Conservation (phyloP, 148 eudicot species). For the Cornus controversa region DNA sequence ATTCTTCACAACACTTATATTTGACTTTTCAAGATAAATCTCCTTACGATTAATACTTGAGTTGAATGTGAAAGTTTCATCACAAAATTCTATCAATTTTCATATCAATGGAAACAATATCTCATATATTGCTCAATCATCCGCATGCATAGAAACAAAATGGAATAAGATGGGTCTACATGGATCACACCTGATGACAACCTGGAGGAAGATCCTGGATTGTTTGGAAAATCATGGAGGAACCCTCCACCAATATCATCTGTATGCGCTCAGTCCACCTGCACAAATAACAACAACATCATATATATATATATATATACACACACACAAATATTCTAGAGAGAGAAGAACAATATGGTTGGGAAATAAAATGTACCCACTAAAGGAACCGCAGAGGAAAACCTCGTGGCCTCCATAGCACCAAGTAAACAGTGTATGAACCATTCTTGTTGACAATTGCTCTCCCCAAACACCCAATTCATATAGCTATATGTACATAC, state of each 20-base stretch:
- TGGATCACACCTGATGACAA: conserved; percentile 25
- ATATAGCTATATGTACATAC: not conserved
- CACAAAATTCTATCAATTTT: not conserved
- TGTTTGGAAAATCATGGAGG: conserved; percentile 21
- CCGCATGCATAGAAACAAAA: not conserved
- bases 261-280: conserved; percentile 32
- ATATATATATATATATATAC: not conserved
- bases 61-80: not conserved
- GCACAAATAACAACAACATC: conserved; percentile 1
- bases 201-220: conserved; percentile 39
- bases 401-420: conserved; percentile 34
- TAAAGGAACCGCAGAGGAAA: conserved; percentile 23
- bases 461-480: not conserved
- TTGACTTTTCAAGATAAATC: not conserved
- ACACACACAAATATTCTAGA: too few relatives aligned
- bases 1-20: not conserved
- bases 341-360: not conserved
- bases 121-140: not conserved
- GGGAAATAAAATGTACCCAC: conserved; percentile 25
- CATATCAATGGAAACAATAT: not conserved
- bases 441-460: conserved; percentile 17
- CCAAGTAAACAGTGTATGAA: conserved; percentile 28
- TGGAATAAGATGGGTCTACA: not conserved
- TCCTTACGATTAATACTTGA: not conserved
- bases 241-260: conserved; percentile 34